These are phyloP conservation scores for Didymella pinodella DNA, from an alignment of 2,329 filamentous ascomycete genomes.

Conservation along the genomic window DNA sequence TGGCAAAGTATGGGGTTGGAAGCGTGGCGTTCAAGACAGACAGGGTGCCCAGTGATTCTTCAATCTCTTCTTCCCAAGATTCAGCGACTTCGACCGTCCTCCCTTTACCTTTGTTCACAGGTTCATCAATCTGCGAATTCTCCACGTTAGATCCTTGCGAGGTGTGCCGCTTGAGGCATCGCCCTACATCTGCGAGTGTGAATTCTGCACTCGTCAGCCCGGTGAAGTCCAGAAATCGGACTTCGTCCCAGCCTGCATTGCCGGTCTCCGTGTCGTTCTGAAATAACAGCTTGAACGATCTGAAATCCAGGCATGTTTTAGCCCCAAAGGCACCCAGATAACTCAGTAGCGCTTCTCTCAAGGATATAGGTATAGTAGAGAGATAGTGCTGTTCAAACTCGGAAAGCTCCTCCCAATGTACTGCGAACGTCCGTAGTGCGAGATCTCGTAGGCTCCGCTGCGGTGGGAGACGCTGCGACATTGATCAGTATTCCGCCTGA, in stretches of 20 bases:
- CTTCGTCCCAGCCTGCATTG: constrained; percentile 52
- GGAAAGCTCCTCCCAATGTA: constrained; percentile 64
- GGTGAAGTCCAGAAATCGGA: constrained; percentile 62
- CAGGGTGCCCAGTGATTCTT: constrained; percentile 17
- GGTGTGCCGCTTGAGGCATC: constrained; percentile 48
- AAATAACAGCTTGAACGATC: constrained; percentile 62
- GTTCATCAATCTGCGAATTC: constrained; percentile 23
- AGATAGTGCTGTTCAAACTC: constrained; percentile 66
- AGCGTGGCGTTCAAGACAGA: constrained; percentile 28
- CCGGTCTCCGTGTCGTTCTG: constrained; percentile 45
- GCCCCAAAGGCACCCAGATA: constrained; percentile 63
- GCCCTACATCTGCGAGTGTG: constrained; percentile 59
- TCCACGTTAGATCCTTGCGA: constrained; percentile 24
- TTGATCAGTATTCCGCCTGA: constrained; percentile 26
- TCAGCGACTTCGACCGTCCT: constrained; percentile 48
- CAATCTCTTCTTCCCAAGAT: constrained; percentile 57
- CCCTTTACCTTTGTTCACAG: constrained; percentile 13
- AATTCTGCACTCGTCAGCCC: constrained; percentile 59
- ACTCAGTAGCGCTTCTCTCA: constrained; percentile 63
- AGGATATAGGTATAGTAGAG: constrained; percentile 58
- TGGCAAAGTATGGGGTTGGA: constrained; percentile 54
- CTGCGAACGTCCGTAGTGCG: constrained; percentile 62
- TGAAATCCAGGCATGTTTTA: constrained; percentile 50
- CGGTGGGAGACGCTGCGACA: constrained; percentile 41
- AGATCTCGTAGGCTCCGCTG: constrained; percentile 58